Evolutionary conservation across 768 basidiomycete species (phyloP).

Genomic region (Phanerochaete sordida): DNA sequence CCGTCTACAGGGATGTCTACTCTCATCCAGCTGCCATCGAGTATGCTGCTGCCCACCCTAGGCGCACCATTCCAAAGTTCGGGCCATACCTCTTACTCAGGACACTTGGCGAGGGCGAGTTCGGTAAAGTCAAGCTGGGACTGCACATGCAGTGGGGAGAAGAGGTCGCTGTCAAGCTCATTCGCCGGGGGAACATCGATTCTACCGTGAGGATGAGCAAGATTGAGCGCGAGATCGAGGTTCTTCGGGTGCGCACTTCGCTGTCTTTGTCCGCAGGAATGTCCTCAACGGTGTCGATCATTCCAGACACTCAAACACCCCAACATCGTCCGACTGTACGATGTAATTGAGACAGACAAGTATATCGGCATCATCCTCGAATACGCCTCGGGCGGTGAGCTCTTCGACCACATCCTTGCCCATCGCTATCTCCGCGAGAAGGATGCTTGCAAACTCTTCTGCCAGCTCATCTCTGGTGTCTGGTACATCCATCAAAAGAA

Average conservation of each 20-base stretch:
- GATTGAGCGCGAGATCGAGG: constrained; percentile 97
- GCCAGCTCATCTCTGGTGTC: constrained; percentile 96
- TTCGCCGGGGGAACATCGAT: constrained; percentile 89
- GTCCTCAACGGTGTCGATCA: neutral
- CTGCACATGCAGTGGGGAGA: constrained; percentile 91
- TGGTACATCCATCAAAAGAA: constrained; percentile 99
- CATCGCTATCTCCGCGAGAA: constrained; percentile 94
- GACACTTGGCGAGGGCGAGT: constrained; percentile 97
- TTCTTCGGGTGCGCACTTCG: constrained; percentile 70
- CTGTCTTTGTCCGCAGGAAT: constrained; percentile 11
- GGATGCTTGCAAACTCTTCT: constrained; percentile 94
- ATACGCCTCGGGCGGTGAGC: constrained; percentile 96
- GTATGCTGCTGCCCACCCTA: constrained; percentile 79
- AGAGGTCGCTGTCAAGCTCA: constrained; percentile 98
- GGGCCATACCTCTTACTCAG: constrained; percentile 95
- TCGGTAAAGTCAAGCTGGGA: constrained; percentile 98
- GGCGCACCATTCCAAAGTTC: constrained; percentile 87
- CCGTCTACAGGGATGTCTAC: constrained; percentile 69
- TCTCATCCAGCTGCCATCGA: constrained; percentile 81
- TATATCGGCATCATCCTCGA: constrained; percentile 99
- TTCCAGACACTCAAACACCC: constrained; percentile 88
- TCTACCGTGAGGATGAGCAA: constrained; percentile 84
- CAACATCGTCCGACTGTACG: constrained; percentile 96
- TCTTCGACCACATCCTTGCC: constrained; percentile 98
- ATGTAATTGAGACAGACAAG: constrained; percentile 99